phyloP scores from a whole-genome alignment of 148 eudicot species.

The Cornus controversa region DNA sequence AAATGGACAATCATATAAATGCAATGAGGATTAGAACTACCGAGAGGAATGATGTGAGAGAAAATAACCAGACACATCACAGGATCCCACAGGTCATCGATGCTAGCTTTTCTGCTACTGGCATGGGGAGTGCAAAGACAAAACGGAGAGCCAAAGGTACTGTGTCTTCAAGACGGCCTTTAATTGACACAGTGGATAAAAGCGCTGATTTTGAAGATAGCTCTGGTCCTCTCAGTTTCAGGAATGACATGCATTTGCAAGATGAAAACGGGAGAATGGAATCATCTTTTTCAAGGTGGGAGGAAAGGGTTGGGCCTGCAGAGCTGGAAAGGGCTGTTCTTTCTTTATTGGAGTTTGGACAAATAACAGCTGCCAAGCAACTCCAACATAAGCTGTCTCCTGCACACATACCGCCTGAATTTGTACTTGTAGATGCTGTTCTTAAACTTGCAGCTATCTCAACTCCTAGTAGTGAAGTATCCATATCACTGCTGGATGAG shows the following conservation, averaged over 20 bases:
- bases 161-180: constrained; percentile 52
- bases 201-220: constrained; percentile 52
- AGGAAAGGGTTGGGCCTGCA: constrained; percentile 85
- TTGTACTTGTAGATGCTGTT: constrained; percentile 67
- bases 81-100: constrained; percentile 51
- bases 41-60: constrained; percentile 54
- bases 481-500: constrained; percentile 60
- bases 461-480: constrained; percentile 59
- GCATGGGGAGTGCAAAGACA: constrained; percentile 45
- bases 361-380: constrained; percentile 90
- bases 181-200: constrained; percentile 48
- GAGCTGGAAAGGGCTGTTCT: constrained; percentile 95
- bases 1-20: constrained; percentile 82
- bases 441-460: constrained; percentile 78
- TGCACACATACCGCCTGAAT: constrained; percentile 60
- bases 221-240: constrained; percentile 27
- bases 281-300: constrained; percentile 81
- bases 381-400: constrained; percentile 88
- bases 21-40: constrained; percentile 37
- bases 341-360: constrained; percentile 92
- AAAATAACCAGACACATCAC: constrained; percentile 39
- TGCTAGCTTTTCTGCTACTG: constrained; percentile 33
- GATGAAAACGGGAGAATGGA: constrained; percentile 61
- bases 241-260: constrained; percentile 42
- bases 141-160: constrained; percentile 73